phyloP scores from a whole-genome alignment of 176 grass and related monocot species.

The Otatea glauca region DNA sequence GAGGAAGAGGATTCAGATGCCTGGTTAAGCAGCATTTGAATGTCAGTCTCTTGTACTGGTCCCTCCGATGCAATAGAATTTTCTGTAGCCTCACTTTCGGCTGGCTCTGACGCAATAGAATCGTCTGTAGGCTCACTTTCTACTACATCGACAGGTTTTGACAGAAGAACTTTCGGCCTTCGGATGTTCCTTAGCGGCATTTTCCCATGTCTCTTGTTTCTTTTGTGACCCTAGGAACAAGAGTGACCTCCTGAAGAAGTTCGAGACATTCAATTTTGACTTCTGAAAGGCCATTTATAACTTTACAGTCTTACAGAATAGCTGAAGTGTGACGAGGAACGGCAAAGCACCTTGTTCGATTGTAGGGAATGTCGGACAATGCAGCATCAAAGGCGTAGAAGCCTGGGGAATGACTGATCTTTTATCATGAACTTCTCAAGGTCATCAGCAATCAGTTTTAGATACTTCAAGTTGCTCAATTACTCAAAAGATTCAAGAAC shows the following conservation, averaged over 20 bases:
- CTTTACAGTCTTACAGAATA: conserved; percentile 22
- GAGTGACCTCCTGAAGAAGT: conserved; percentile 3
- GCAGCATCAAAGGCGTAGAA: conserved; percentile 27
- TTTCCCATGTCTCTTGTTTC: not conserved
- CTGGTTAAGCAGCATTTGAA: not conserved
- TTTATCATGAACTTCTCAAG: conserved; percentile 28
- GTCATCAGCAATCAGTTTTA: conserved; percentile 33
- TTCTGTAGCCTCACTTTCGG: not conserved
- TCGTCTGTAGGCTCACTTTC: not conserved
- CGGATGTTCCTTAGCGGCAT: conserved; percentile 9
- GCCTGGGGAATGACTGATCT: conserved; percentile 3
- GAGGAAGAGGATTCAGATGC: not conserved
- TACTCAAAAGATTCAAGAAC: conserved; percentile 33
- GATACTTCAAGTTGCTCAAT: conserved; percentile 33
- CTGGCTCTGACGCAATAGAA: not conserved
- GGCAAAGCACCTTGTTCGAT: conserved; percentile 22
- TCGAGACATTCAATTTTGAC: not conserved
- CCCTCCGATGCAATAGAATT: not conserved
- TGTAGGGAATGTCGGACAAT: conserved; percentile 2
- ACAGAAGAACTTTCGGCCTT: conserved; percentile 28
- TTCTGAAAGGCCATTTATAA: conserved; percentile 5
- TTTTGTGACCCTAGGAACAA: not conserved
- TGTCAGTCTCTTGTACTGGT: not conserved
- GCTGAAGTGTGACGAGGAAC: conserved; percentile 22
- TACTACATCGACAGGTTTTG: not conserved